Evolutionary conservation across 2,329 filamentous ascomycete genomes (phyloP).

Genomic region (Elsinoe australis): DNA sequence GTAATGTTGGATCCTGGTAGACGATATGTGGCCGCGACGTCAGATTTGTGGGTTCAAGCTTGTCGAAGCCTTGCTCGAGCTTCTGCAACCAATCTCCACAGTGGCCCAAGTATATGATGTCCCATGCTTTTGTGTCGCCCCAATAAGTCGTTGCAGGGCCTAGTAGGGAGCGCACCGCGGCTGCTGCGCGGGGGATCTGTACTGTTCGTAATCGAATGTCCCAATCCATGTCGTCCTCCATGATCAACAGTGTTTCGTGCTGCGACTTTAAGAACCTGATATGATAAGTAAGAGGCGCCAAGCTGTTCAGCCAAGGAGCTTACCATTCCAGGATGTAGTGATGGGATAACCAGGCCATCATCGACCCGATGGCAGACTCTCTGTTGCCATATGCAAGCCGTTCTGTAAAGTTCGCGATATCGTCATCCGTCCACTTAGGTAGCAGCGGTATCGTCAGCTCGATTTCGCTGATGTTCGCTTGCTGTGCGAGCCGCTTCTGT

Average conservation of each 20-base stretch:
- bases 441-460: conserved; percentile 34
- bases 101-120: conserved; percentile 36
- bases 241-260: conserved; percentile 36
- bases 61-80: conserved; percentile 24
- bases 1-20: conserved; percentile 32
- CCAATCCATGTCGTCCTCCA: conserved; percentile 43
- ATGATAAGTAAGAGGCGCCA: background rate
- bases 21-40: conserved; percentile 30
- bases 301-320: background rate
- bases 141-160: conserved; percentile 28
- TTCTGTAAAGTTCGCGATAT: conserved; percentile 27
- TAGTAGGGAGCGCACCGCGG: conserved; percentile 32
- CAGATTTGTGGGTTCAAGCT: conserved; percentile 19
- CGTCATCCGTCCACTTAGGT: conserved; percentile 31
- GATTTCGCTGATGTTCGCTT: conserved; percentile 33
- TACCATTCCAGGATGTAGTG: conserved; percentile 29
- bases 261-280: conserved; percentile 36
- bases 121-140: conserved; percentile 33
- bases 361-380: conserved; percentile 25
- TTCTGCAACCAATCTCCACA: conserved; percentile 32
- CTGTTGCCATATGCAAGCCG: conserved; percentile 19
- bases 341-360: conserved; percentile 37
- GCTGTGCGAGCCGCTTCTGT: conserved; percentile 30
- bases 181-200: conserved; percentile 37
- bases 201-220: conserved; percentile 38